These are phyloP conservation scores for Tetrahymena thermophila DNA, from an alignment of 73 alveolate species.

Conservation along the genomic window DNA sequence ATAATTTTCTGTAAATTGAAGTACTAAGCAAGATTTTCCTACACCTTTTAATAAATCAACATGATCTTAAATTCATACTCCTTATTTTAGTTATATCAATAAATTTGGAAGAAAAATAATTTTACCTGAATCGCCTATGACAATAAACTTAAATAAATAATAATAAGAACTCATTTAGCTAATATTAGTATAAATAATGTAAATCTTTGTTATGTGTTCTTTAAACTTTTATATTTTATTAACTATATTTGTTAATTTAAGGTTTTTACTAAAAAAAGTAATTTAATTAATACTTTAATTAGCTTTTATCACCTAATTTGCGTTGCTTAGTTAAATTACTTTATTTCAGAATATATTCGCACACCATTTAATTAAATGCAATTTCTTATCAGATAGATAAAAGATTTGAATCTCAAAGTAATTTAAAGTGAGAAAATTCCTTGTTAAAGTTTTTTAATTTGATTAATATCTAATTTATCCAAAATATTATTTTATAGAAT, in stretches of 20 bases:
- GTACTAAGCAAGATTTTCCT: conserved; percentile 57
- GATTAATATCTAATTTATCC: too few species aligned
- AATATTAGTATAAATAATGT: too few species aligned
- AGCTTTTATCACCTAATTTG: background rate
- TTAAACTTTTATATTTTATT: too few species aligned
- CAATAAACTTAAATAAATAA: conserved; percentile 48
- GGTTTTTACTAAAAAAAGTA: background rate
- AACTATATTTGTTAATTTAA: background rate
- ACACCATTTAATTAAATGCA: background rate
- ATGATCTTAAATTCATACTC: background rate
- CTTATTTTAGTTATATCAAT: background rate
- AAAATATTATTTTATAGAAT: too few species aligned
- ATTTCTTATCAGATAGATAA: background rate
- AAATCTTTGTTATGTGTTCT: background rate
- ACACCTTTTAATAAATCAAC: conserved; percentile 27
- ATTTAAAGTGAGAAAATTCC: background rate
- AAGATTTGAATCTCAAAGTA: background rate
- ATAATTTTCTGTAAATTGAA: conserved; percentile 51
- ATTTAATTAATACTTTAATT: background rate
- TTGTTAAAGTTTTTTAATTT: background rate
- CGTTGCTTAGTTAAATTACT: background rate
- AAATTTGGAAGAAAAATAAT: background rate
- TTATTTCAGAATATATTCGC: background rate
- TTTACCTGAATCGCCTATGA: conserved; percentile 63
- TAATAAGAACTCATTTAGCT: background rate